Percentiles rank a stretch among this genome's conserved stretches.
phyloP scores from a whole-genome alignment of 169 alveolate genomes.

The Theileria annulata region DNA sequence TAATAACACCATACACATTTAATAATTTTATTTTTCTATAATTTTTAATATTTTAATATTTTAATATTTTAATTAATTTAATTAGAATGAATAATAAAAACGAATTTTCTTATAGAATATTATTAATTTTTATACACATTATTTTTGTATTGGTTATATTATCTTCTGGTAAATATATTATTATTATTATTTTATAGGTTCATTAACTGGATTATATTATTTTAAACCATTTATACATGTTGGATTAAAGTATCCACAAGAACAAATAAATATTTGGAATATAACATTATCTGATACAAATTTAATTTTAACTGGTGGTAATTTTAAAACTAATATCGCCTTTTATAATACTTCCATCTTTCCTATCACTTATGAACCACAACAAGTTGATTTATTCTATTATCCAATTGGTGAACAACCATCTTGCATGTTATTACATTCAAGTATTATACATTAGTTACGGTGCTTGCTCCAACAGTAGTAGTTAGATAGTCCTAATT shows the following conservation, averaged over 20 bases:
- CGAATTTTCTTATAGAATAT: not conserved
- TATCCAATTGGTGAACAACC: constrained; percentile 70
- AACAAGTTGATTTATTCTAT: constrained; percentile 49
- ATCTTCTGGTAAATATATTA: constrained; percentile 3
- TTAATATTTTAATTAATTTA: not conserved
- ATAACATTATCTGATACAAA: constrained; percentile 38
- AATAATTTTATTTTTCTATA: not conserved
- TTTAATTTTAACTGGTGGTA: constrained; percentile 68
- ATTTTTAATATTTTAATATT: not conserved
- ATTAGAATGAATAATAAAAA: not conserved
- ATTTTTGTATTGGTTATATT: not conserved
- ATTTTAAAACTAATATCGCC: constrained; percentile 38
- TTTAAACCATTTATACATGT: constrained; percentile 40
- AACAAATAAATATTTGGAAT: constrained; percentile 35
- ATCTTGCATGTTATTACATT: constrained; percentile 58
- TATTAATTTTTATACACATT: constrained; percentile 15
- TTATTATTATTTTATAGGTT: constrained; percentile 28
- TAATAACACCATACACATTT: not conserved
- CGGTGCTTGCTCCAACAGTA: too few species aligned
- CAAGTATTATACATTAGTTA: constrained; percentile 52
- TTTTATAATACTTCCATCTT: constrained; percentile 63
- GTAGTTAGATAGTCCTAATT: too few species aligned
- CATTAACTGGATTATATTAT: constrained; percentile 22
- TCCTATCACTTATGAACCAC: constrained; percentile 59
- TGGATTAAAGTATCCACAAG: not conserved